Evolutionary conservation across 352 stramenopile species (phyloP).

Genomic region (Phytophthora litchii): DNA sequence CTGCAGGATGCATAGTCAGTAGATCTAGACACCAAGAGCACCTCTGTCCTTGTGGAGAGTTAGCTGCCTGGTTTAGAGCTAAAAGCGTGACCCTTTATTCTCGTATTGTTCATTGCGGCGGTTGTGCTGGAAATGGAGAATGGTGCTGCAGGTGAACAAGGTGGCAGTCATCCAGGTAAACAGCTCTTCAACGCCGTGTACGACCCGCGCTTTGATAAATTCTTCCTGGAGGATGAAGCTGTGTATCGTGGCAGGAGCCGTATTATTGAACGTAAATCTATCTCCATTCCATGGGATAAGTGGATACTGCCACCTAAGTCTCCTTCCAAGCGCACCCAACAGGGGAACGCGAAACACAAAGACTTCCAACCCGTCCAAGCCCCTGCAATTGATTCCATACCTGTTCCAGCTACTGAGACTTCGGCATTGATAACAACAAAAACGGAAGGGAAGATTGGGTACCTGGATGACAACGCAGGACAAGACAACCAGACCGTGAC

Average conservation of each 20-base stretch:
- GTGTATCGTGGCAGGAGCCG: constrained; percentile 4
- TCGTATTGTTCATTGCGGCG: constrained; percentile 3
- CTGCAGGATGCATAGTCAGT: constrained; percentile 7
- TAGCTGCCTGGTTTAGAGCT: constrained; percentile 11
- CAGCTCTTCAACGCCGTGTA: constrained; percentile 51
- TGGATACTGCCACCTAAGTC: constrained; percentile 42
- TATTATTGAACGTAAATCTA: background rate
- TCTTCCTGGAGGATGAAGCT: constrained; percentile 48
- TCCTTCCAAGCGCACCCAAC: constrained; percentile 13
- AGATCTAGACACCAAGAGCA: constrained; percentile 12
- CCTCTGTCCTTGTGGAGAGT: background rate
- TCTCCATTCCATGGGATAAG: constrained; percentile 44
- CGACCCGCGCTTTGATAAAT: constrained; percentile 48
- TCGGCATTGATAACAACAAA: no score
- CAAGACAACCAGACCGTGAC: background rate
- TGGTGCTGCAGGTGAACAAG: background rate
- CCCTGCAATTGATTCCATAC: background rate
- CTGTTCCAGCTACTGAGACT: background rate
- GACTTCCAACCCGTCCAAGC: background rate
- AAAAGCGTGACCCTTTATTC: constrained; percentile 23
- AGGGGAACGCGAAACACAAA: background rate
- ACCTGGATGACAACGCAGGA: background rate
- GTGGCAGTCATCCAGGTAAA: background rate
- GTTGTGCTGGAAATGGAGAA: constrained; percentile 15
- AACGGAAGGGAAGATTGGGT: no score